Base-by-base conservation (phyloP, 2,329 filamentous ascomycete species). In the Apiospora saccharicola region DNA sequence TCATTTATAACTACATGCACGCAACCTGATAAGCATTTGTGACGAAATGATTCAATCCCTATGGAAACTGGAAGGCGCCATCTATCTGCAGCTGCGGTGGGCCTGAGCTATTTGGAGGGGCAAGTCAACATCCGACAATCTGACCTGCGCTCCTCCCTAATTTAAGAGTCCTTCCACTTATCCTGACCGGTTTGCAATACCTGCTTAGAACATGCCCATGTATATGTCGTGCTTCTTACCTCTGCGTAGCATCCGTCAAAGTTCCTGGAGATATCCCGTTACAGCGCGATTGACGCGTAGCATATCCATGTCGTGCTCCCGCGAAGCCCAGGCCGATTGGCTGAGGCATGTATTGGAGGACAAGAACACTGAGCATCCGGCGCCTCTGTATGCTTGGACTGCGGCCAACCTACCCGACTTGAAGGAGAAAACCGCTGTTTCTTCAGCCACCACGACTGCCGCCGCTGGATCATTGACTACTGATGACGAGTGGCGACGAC, bases 331-430 rank as follows among this genome's bases (percentile, higher is more conserved):
- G 41, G 37, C 24, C 22, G 53, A 30, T 37, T 61, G 53, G 53
- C 53, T 61, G 0, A 30, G 24, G 19, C 7, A 10, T 34, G 44
- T 80, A 46, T 47, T 78, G 0, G 71, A 75, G 2, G 75, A 78
- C 57, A 49, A 49, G 46, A 64, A 68, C 49, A 16, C 73, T 16
- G 69, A 74, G 43, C 8, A 6, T 22, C 75, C 77, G 14, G 74
- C 76, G 1, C 77, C 68, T 67, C 53, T 81, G 30, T 81, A 79
- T 68, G 79, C 80, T 16, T 81, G 79, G 80, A 79, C 74, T 0
- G 72, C 75, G 41, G 73, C 73, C 3, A 79, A 81, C 47, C 69
- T 81, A 8, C 41, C 41, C 13, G n/a, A n/a, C 19, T 12, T n/a
- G 4, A 24, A 47, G 10, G 5, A 41, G 10, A 13, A 41, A 13